Evolutionary conservation across 169 alveolate genomes (phyloP).

Genomic region (Plasmodium malariae): DNA sequence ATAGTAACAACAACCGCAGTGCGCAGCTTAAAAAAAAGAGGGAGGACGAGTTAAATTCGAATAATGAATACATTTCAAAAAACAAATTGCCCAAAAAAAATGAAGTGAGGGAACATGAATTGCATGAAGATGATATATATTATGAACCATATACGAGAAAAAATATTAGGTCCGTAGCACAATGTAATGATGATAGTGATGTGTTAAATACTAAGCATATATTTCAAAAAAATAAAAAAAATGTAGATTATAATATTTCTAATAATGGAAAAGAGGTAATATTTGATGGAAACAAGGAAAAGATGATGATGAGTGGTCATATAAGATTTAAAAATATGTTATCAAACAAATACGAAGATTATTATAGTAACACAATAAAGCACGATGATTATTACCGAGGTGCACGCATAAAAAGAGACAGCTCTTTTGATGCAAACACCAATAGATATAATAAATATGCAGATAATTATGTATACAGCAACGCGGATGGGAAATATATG

Average conservation of each 20-base stretch:
- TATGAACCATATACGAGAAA: too few species aligned
- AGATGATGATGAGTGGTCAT: neutral
- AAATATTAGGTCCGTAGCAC: too few species aligned
- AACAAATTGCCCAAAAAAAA: too few species aligned
- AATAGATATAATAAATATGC: neutral
- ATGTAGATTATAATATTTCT: neutral
- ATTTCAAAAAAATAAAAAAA: too few species aligned
- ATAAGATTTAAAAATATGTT: neutral
- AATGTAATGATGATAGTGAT: too few species aligned
- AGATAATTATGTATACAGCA: slow-evolving; percentile 7
- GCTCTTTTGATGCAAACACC: neutral
- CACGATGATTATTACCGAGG: neutral
- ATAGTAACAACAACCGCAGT: too few species aligned
- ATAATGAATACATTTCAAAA: too few species aligned
- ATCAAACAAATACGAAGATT: neutral
- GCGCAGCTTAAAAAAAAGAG: too few species aligned
- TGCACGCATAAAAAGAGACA: slow-evolving; percentile 15
- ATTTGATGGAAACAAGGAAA: neutral
- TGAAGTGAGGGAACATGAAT: too few species aligned
- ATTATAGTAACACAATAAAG: neutral
- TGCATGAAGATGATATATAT: too few species aligned
- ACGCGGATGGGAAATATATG: neutral
- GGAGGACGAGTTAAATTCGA: too few species aligned
- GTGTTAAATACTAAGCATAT: too few species aligned
- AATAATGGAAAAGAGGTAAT: neutral